Evolutionary conservation across 2,329 filamentous ascomycete genomes (phyloP), one percentile per base, ranked within the genome.

Genomic region (Trichoderma oligosporum): DNA sequence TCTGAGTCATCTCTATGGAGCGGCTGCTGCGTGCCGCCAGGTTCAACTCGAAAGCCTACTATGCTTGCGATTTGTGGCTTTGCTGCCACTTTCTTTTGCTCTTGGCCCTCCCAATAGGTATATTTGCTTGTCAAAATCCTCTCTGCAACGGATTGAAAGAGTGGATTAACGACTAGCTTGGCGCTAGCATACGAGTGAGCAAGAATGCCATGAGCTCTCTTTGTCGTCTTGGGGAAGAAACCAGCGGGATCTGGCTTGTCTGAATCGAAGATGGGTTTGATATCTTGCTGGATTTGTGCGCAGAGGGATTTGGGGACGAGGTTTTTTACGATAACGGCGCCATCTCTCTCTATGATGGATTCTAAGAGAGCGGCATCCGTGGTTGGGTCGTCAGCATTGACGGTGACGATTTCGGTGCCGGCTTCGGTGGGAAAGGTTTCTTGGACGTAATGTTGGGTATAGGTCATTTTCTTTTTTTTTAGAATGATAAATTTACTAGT

Each of bases 141-240:
- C 55, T 71, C 71, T 1, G 70, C 71, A 6, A 72, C 63, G 7
- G 62, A 59, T n/a, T 70, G 70, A 33, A 70, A 73, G 5, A 71
- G 63, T 3, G 66, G 65, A 27, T 70, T 75, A 33, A 67, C 67
- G 1, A 68, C 67, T 7, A 73, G 66, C 47, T 76, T 69, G n/a
- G 71, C 67, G 25, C 72, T 74, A 1, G 65, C 68, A 31, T 72
- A 68, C 0, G 74, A 76, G 8, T 69, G 65, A 3, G 64, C 70
- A 12, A 76, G 59, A 16, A 76, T 58, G 2, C 74, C 73, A 1
- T 70, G 70, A 0, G 74, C 74, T 18, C 74, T 66, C 58, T 74
- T 70, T 0, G 71, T 75, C 0, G 72, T 75, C 2, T 60, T 56
- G 2, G 73, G 73, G 39, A 75, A 75, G 65, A 75, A 74, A 6